phyloP scores from a whole-genome alignment of 2,329 filamentous ascomycete species.

The Claviceps humidiphila region DNA sequence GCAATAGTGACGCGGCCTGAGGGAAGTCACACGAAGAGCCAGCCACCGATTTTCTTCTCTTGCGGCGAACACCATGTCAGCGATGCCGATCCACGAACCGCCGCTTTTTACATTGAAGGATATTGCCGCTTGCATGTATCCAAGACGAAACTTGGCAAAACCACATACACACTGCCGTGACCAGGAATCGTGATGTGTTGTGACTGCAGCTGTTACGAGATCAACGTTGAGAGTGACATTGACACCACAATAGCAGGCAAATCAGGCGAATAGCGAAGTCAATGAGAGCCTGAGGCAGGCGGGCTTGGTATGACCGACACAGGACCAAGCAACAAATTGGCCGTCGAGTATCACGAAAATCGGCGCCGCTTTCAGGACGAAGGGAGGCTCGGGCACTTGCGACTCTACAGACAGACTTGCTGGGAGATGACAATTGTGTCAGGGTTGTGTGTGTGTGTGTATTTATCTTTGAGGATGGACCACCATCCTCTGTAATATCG shows the following conservation, averaged over 20 bases:
- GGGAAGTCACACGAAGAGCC: neutral
- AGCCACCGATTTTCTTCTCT: neutral
- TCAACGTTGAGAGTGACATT: conserved; percentile 17
- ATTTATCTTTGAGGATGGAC: conserved; percentile 33
- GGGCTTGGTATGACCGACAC: conserved; percentile 15
- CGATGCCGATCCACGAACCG: conserved; percentile 1
- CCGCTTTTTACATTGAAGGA: neutral
- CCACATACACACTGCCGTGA: neutral
- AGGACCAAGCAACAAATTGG: conserved; percentile 13
- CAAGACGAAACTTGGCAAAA: neutral
- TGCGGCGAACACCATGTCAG: neutral
- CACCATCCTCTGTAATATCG: conserved; percentile 29
- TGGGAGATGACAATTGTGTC: conserved; percentile 15
- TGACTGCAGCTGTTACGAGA: conserved; percentile 1
- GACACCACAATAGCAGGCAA: conserved; percentile 17
- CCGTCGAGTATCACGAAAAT: conserved; percentile 14
- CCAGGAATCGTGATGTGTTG: neutral
- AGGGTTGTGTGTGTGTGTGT: conserved; percentile 18
- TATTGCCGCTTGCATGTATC: neutral
- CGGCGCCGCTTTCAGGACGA: conserved; percentile 7
- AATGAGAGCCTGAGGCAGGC: conserved; percentile 15
- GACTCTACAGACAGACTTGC: conserved; percentile 8
- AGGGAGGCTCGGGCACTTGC: conserved; percentile 10
- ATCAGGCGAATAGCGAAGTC: conserved; percentile 16
- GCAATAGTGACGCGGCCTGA: neutral